Conservation (phyloP, 2,329 filamentous ascomycete genomes). For the Sordariomycetes sp. region DNA sequence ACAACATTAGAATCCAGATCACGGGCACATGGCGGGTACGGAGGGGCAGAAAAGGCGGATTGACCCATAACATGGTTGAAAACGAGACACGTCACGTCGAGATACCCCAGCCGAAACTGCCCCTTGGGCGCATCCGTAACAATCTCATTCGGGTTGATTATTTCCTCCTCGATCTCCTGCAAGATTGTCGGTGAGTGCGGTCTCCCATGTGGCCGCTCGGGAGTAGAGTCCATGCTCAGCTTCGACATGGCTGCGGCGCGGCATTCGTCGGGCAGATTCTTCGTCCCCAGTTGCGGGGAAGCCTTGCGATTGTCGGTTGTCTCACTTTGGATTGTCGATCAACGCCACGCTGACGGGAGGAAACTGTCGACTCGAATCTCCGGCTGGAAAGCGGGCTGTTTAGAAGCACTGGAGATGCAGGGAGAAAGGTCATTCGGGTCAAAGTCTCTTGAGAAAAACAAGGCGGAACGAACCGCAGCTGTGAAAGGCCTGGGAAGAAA, state of each 20-base stretch:
- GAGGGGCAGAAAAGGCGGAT: not conserved
- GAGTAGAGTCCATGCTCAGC: not conserved
- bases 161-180: not conserved
- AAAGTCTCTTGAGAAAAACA: too few species aligned
- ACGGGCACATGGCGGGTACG: not conserved
- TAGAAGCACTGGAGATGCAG: too few species aligned
- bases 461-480: too few species aligned
- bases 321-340: too few species aligned
- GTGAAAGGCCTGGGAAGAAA: too few species aligned
- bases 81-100: slow-evolving; percentile 20
- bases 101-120: slow-evolving; percentile 19
- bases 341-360: too few species aligned
- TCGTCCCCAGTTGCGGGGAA: too few species aligned
- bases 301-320: too few species aligned
- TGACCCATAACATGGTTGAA: slow-evolving; percentile 13
- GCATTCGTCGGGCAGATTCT: not conserved
- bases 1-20: not conserved
- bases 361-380: too few species aligned
- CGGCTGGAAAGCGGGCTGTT: too few species aligned
- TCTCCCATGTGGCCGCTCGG: not conserved
- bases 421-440: too few species aligned
- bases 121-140: slow-evolving; percentile 18
- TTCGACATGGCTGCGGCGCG: not conserved
- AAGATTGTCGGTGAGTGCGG: not conserved
- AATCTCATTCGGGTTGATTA: slow-evolving; percentile 12